Evolutionary conservation across 2,329 filamentous ascomycete genomes (phyloP), one percentile per base, ranked within the genome.

Genomic region (Colletotrichum aenigma): DNA sequence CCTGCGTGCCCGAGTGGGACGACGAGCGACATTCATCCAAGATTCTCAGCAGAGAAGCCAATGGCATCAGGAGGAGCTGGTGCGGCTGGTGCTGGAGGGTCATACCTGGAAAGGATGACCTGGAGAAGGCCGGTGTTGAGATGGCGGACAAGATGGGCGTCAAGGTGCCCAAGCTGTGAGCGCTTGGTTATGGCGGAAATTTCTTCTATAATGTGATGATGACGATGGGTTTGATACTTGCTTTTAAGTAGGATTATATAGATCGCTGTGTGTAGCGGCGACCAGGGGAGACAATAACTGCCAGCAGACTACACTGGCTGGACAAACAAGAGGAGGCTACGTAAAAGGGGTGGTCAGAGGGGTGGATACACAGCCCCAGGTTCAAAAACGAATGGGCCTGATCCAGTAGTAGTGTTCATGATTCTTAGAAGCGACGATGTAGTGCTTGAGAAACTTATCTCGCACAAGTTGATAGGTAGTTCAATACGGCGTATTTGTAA

Each of bases 21-120:
- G 95, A 96, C 81, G 95, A 97, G 84, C 89, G 91, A 71, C 90
- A 90, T 43, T 88, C 89, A 9, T 92, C 91, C 6, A 88, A 89
- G 73, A 93, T 94, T 78, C 86, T 98, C 30, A 89, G 89, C 18
- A 87, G 93, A 28, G 96, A 98, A 84, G 89, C 93, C 70, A 87
- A 87, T 16, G 94, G 95, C 1, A 84, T 86, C 65, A 88, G 92
- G 72, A 90, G 96, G 76, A 96, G 94, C 82, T 98, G 95, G 95
- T 98, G 96, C 84, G 95, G 94, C 0, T 98, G 96, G 96, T 98
- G 96, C 83, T 92, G 89, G 83, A 89, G 95, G 76, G 93, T 95
- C 4, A 91, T 97, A 68, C 93, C 93, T 0, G 89, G 92, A 3
- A 83, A 85, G 18, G 75, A 76, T 21, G 81, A 81, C 62, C 43